Base-by-base conservation (phyloP, 2,329 filamentous ascomycete genomes). In the Colletotrichum salicis region DNA sequence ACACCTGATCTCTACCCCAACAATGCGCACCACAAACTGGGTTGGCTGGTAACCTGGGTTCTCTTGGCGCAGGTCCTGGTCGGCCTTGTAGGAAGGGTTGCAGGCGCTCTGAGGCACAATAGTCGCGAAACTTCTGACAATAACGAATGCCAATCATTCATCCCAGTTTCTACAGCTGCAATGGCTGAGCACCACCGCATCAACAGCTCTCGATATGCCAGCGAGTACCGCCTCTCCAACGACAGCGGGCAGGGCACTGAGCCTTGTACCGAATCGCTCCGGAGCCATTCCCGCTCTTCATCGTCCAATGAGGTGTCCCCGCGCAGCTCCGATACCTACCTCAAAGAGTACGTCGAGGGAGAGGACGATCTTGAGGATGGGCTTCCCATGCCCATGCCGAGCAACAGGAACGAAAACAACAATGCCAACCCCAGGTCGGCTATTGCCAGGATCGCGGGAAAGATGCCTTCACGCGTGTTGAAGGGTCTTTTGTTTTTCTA, bases 1-100 rank as follows among this genome's bases (percentile, higher is more conserved):
- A 97, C 94, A 0, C 94, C 95, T 1, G 94, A 97, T 78, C 84
- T 98, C 27, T 98, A 97, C 79, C 91, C 91, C 37, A 92, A 93
- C 79, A 97, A 97, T 79, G 89, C 92, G n/a, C 95, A 98, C 80
- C 91, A 95, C 84, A 95, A 93, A 80, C 87, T 96, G 55, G 95
- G 95, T 66, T 98, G 96, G 96, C 86, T 94, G 54, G 87, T 92
- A 35, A 96, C 93, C 3, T 93, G 90, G 86, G 85, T 95, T 4
- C 86, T 93, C 12, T 86, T 86, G 64, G 90, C 88, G 0, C 96
- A 97, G 83, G 87, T 92, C 19, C 77, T 92, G 51, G 84, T 97
- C 79, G 89, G 90, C 60, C 79, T 94, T 66, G 82, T 94, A 58
- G 90, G 91, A 64, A 83, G 87, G 54, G 89, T 93, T 72, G 86